These are phyloP conservation scores for Xylaria sp. DNA, from an alignment of 2,329 filamentous ascomycete genomes.

Conservation along the genomic window DNA sequence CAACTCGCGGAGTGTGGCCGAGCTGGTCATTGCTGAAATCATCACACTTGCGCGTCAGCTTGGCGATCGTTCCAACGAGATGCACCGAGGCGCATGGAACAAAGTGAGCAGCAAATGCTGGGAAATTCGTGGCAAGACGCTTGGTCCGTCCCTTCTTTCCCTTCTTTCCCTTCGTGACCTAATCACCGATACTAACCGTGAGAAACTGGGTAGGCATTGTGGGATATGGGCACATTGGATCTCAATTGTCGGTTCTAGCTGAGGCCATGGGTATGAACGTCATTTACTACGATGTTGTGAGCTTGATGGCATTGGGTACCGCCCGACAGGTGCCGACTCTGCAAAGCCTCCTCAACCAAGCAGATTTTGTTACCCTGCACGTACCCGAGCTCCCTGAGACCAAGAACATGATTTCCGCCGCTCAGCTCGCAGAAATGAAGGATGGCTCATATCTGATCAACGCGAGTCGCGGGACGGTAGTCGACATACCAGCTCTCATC, in stretches of 20 bases:
- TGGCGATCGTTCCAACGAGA: slow-evolving; percentile 90
- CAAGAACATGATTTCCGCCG: slow-evolving; percentile 85
- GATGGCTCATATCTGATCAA: slow-evolving; percentile 94
- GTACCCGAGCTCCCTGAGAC: slow-evolving; percentile 95
- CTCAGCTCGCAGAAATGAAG: slow-evolving; percentile 90
- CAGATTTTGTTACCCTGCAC: slow-evolving; percentile 95
- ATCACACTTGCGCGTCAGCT: slow-evolving; percentile 92
- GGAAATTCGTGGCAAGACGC: slow-evolving; percentile 97
- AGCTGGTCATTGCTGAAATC: slow-evolving; percentile 94
- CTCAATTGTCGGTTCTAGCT: slow-evolving; percentile 92
- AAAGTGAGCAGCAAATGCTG: slow-evolving; percentile 97
- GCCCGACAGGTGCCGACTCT: slow-evolving; percentile 84
- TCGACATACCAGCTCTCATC: slow-evolving; percentile 92
- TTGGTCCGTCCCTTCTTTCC: slow-evolving; percentile 66
- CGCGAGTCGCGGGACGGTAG: slow-evolving; percentile 90
- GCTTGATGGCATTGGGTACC: slow-evolving; percentile 93
- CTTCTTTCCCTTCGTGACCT: slow-evolving; percentile 3
- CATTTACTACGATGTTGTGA: slow-evolving; percentile 95
- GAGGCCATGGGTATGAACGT: slow-evolving; percentile 99
- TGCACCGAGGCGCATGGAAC: slow-evolving; percentile 96
- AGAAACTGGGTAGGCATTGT: slow-evolving; percentile 74
- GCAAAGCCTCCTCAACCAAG: slow-evolving; percentile 77
- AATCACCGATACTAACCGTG: slow-evolving; percentile 18
- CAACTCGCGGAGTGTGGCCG: slow-evolving; percentile 96
- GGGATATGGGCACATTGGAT: slow-evolving; percentile 97